These are phyloP conservation scores for Lactifluus volemus DNA, from an alignment of 768 basidiomycete genomes.

Conservation along the genomic window DNA sequence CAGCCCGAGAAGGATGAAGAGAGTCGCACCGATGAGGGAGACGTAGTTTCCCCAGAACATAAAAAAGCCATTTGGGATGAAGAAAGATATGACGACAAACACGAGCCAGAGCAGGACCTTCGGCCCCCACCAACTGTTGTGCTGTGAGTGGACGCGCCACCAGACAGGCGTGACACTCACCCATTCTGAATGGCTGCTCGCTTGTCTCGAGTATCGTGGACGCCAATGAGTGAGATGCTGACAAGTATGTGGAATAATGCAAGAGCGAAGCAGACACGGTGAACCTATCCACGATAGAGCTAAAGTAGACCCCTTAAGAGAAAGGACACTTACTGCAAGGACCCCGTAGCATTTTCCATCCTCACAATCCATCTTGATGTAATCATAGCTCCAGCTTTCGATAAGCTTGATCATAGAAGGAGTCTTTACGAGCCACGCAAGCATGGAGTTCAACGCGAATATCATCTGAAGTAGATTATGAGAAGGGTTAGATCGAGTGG, in stretches of 20 bases:
- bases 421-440: conserved; percentile 96
- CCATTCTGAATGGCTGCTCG: conserved; percentile 96
- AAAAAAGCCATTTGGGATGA: conserved; percentile 96
- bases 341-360: conserved; percentile 94
- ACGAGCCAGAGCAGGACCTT: conserved; percentile 87
- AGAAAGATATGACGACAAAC: conserved; percentile 75
- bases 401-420: conserved; percentile 79
- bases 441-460: conserved; percentile 89
- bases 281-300: conserved; percentile 46
- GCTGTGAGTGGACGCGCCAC: conserved; percentile 5
- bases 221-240: conserved; percentile 70
- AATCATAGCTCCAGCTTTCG: conserved; percentile 90
- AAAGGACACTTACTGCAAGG: conserved; percentile 61
- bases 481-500: not conserved
- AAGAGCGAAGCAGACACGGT: conserved; percentile 94
- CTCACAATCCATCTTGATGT: conserved; percentile 96
- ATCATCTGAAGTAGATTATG: conserved; percentile 54
- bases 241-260: conserved; percentile 82
- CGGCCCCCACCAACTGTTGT: conserved; percentile 91
- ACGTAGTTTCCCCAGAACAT: conserved; percentile 97
- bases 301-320: not conserved
- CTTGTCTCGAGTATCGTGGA: conserved; percentile 85
- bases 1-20: conserved; percentile 95
- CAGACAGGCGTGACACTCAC: conserved; percentile 33
- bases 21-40: conserved; percentile 81